These are phyloP conservation scores for Nicotiana sylvestris DNA, from an alignment of 257 asterid genomes.

Conservation along the genomic window DNA sequence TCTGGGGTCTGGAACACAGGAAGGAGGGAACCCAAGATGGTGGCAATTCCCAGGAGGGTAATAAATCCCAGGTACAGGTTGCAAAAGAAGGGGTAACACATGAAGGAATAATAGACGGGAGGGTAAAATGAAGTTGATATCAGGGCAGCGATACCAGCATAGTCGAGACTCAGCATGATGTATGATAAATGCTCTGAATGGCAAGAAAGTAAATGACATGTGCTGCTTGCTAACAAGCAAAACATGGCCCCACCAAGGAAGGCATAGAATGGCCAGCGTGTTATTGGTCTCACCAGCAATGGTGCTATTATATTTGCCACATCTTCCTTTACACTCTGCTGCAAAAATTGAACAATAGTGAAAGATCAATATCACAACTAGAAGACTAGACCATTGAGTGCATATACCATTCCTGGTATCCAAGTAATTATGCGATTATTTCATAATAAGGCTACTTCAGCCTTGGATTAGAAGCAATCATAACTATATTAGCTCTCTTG, in stretches of 20 bases:
- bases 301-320: conserved; percentile 77
- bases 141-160: conserved; percentile 85
- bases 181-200: conserved; percentile 80
- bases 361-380: neutral
- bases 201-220: conserved; percentile 84
- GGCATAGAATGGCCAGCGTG: conserved; percentile 96
- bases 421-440: neutral
- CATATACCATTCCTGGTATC: neutral
- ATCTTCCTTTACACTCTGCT: conserved; percentile 73
- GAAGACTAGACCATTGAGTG: neutral
- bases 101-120: conserved; percentile 86
- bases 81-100: conserved; percentile 89
- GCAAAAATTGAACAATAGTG: conserved; percentile 20
- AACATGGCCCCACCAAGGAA: conserved; percentile 98
- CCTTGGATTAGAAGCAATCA: neutral
- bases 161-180: conserved; percentile 85
- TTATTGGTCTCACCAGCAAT: conserved; percentile 61
- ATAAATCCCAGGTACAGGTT: conserved; percentile 81
- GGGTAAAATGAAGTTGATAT: conserved; percentile 97
- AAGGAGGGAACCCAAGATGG: conserved; percentile 67
- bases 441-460: too few species aligned
- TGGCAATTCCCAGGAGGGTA: conserved; percentile 63
- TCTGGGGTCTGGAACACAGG: conserved; percentile 84
- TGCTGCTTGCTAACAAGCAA: conserved; percentile 85
- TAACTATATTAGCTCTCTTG: neutral